Base-by-base conservation (phyloP, 345 rosid genomes). In the Brassica napus region DNA sequence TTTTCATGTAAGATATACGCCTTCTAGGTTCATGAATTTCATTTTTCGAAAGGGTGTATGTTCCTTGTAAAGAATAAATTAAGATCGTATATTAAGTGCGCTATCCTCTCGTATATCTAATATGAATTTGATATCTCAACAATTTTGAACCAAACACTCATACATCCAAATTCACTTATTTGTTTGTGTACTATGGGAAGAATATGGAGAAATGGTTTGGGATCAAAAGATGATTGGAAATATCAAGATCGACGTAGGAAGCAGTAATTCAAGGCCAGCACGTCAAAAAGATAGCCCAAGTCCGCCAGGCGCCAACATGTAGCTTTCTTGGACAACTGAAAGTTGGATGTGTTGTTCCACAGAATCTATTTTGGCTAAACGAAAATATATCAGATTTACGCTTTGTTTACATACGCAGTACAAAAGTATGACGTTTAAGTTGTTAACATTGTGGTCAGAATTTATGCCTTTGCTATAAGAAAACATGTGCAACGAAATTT, bases 261-360 rank as follows among this genome's bases (percentile, higher is more conserved):
- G 78, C 18, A 75, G 78, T 75, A 3, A 3, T 21, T 75, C 78
- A 75, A n/a, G 64, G 28, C 57, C 0, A 8, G 57, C 78, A 34
- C 8, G 72, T 35, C 72, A 75, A 35, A 12, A 28, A n/a, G 8
- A 34, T 54, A 39, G 12, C 26, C 65, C 57, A 65, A 35, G 18
- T 8, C 78, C 54, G 54, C 54, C 78, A 4, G 78, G 78, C 10
- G 7, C 71, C 65, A 14, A 65, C 3, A 23, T 8, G 10, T 65
- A 74, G 60, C 4, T 54, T 54, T 68, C 16, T 24, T 15, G 4
- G 32, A n/a, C 4, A 14, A 8, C 8, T 42, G 34, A 67, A 52
- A 52, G 55, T 44, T 11, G 18, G 14, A 21, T 39, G 32, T 39
- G 55, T 23, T 21, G 71, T 39, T 67, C 55, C 57, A 39, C 1